Evolutionary conservation across 2,329 filamentous ascomycete genomes (phyloP).

Genomic region (Nothophaeocryptopus gaeumannii): DNA sequence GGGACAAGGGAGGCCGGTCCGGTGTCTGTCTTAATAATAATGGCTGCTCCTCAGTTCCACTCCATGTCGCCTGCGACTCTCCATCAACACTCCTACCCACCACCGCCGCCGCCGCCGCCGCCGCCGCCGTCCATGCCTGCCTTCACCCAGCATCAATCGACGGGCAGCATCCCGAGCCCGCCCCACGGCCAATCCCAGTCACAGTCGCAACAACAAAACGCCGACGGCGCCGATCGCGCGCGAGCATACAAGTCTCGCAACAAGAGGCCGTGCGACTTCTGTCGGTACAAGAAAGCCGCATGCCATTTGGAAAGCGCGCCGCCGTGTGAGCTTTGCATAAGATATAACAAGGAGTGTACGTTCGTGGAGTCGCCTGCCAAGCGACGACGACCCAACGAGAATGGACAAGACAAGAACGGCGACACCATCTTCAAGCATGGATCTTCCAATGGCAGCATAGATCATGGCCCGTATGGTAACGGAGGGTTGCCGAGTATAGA

Average conservation of each 20-base stretch:
- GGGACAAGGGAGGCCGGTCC: no score
- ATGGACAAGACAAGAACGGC: constrained; percentile 16
- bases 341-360: constrained; percentile 45
- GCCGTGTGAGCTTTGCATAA: constrained; percentile 45
- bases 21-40: no score
- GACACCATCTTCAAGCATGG: constrained; percentile 20
- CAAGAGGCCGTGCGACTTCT: constrained; percentile 48
- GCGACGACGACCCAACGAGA: constrained; percentile 32
- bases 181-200: neutral
- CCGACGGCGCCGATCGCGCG: constrained; percentile 28
- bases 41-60: no score
- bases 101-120: constrained; percentile 12
- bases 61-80: neutral
- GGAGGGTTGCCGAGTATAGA: constrained; percentile 23
- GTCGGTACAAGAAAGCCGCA: constrained; percentile 45
- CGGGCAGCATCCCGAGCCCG: constrained; percentile 13
- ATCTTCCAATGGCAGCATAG: constrained; percentile 18
- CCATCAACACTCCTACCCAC: constrained; percentile 5
- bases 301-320: constrained; percentile 44
- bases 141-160: constrained; percentile 13
- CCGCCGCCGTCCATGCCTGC: constrained; percentile 21
- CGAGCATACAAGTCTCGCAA: constrained; percentile 38
- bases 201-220: constrained; percentile 2
- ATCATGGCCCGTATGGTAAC: constrained; percentile 22
- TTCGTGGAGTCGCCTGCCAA: constrained; percentile 43